phyloP scores from a whole-genome alignment of 352 stramenopile genomes.

The Pythium rishiriense region DNA sequence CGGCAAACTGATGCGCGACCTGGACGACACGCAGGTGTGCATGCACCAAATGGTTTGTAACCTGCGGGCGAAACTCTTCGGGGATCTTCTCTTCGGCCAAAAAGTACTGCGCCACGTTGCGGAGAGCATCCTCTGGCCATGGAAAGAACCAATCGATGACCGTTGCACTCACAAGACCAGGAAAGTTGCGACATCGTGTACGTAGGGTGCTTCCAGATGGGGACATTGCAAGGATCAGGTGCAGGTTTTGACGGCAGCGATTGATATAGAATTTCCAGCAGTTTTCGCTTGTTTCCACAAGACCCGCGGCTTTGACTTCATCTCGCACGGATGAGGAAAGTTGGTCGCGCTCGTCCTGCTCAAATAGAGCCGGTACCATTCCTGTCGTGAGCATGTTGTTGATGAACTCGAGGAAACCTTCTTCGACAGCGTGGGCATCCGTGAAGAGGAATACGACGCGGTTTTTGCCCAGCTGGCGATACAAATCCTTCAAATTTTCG shows the following conservation, averaged over 20 bases:
- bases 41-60: slow-evolving; percentile 90
- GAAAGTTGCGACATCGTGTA: slow-evolving; percentile 94
- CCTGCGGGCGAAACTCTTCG: slow-evolving; percentile 78
- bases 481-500: slow-evolving; percentile 94
- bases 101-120: slow-evolving; percentile 93
- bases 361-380: slow-evolving; percentile 93
- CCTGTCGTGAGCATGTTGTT: slow-evolving; percentile 98
- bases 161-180: slow-evolving; percentile 90
- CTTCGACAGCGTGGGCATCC: slow-evolving; percentile 94
- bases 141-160: slow-evolving; percentile 98
- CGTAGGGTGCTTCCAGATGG: slow-evolving; percentile 92
- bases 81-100: slow-evolving; percentile 90
- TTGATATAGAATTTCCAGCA: slow-evolving; percentile 95
- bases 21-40: slow-evolving; percentile 91
- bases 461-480: slow-evolving; percentile 83
- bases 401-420: slow-evolving; percentile 96
- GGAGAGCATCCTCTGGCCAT: slow-evolving; percentile 93
- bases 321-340: slow-evolving; percentile 82
- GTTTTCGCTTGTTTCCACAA: slow-evolving; percentile 92
- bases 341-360: slow-evolving; percentile 90
- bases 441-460: slow-evolving; percentile 96
- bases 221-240: slow-evolving; percentile 95
- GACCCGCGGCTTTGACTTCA: slow-evolving; percentile 85
- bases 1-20: slow-evolving; percentile 89
- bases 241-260: slow-evolving; percentile 92